Evolutionary conservation across 2,329 filamentous ascomycete species (phyloP).

Genomic region (Fusarium mundagurra): DNA sequence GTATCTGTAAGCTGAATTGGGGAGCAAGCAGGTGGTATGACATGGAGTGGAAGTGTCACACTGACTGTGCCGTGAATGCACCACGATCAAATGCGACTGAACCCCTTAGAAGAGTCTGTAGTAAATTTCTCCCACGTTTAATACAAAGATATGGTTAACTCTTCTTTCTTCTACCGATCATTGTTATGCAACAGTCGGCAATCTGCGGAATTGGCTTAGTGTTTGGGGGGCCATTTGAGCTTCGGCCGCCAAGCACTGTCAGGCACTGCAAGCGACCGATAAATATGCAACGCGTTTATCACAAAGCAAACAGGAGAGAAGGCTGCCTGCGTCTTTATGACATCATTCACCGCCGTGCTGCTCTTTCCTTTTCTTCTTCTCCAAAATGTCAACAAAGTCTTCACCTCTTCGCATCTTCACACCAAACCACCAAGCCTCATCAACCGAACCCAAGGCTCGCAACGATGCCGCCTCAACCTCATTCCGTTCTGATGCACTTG

Average conservation of each 20-base stretch:
- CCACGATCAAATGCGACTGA: fast-evolving
- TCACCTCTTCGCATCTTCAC: neutral
- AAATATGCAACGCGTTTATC: neutral
- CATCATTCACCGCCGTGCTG: neutral
- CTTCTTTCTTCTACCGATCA: fast-evolving
- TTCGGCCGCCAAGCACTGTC: neutral
- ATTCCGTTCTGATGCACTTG: neutral
- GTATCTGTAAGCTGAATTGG: neutral
- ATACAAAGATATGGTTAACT: fast-evolving
- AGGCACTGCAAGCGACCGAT: neutral
- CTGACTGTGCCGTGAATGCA: no score
- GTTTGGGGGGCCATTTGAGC: neutral
- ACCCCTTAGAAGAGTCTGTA: neutral
- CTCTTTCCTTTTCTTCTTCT: neutral
- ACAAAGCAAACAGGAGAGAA: fast-evolving
- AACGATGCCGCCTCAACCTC: neutral
- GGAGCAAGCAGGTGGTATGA: neutral
- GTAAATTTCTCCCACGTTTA: fast-evolving
- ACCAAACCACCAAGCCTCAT: fast-evolving
- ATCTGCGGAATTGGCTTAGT: neutral
- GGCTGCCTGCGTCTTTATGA: fast-evolving
- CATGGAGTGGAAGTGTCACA: fast-evolving
- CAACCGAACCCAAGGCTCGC: fast-evolving
- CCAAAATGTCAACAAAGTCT: neutral
- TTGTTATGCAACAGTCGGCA: fast-evolving